Conservation (phyloP, 192 early-diverging fungal genomes). For the Umbelopsis ramanniana region DNA sequence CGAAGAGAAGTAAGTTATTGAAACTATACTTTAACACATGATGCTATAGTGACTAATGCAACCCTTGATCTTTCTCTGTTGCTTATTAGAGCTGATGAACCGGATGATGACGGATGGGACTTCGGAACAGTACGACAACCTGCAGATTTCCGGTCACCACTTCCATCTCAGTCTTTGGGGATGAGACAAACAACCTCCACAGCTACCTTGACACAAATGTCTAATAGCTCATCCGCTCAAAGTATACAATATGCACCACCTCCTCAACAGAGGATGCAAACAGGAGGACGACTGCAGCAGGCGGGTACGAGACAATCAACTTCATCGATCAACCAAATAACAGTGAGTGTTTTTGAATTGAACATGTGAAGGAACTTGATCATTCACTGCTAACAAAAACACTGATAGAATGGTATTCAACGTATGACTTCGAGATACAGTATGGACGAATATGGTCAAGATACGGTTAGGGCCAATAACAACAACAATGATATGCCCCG, state of each 20-base stretch:
- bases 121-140: constrained; percentile 57
- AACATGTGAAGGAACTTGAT: not conserved
- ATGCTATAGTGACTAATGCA: not conserved
- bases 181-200: constrained; percentile 1
- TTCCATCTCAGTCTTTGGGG: constrained; percentile 7
- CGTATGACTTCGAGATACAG: constrained; percentile 29
- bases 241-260: constrained; percentile 13
- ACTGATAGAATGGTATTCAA: constrained; percentile 24
- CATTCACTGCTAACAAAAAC: no score
- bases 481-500: constrained; percentile 24
- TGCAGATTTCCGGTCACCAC: constrained; percentile 26
- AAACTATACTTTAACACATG: not conserved
- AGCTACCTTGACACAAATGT: constrained; percentile 2
- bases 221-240: constrained; percentile 26
- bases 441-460: constrained; percentile 30
- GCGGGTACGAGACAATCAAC: constrained; percentile 6
- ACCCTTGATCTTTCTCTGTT: not conserved
- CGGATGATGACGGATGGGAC: constrained; percentile 56
- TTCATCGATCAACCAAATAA: constrained; percentile 27
- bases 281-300: not conserved
- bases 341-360: constrained; percentile 14
- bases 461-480: constrained; percentile 34
- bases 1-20: constrained; percentile 40
- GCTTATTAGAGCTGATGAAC: constrained; percentile 32
- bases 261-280: not conserved